phyloP scores from a whole-genome alignment of 2,329 filamentous ascomycete genomes.

The Aspergillus viridinutans region DNA sequence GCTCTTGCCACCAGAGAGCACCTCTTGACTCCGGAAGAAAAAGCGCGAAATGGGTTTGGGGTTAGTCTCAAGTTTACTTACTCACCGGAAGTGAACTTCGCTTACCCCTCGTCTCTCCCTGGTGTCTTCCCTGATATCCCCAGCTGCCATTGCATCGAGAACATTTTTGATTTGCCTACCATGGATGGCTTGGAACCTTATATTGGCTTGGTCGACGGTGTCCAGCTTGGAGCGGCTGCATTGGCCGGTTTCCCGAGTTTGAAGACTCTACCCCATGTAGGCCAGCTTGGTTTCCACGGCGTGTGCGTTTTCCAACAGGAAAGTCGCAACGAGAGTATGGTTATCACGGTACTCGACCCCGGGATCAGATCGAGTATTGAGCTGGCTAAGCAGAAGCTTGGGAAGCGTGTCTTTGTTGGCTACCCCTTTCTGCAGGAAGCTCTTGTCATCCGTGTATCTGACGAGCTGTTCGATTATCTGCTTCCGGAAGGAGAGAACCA shows the following conservation, averaged over 20 bases:
- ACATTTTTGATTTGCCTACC: slow-evolving; percentile 90
- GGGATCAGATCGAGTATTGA: slow-evolving; percentile 67
- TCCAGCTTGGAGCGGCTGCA: slow-evolving; percentile 75
- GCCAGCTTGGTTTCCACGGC: slow-evolving; percentile 77
- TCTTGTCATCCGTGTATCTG: slow-evolving; percentile 80
- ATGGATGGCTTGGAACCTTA: slow-evolving; percentile 86
- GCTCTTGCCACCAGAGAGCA: slow-evolving; percentile 85
- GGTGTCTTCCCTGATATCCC: slow-evolving; percentile 87
- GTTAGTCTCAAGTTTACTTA: slow-evolving; percentile 92
- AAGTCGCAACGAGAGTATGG: slow-evolving; percentile 93
- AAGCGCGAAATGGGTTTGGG: slow-evolving; percentile 81
- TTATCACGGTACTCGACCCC: slow-evolving; percentile 75
- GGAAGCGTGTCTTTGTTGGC: slow-evolving; percentile 81
- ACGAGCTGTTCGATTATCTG: slow-evolving; percentile 87
- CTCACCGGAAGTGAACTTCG: slow-evolving; percentile 68
- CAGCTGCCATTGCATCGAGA: slow-evolving; percentile 87
- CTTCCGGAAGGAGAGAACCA: slow-evolving; percentile 63
- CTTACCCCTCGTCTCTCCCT: slow-evolving; percentile 80
- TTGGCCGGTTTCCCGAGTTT: slow-evolving; percentile 90
- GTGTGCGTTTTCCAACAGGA: slow-evolving; percentile 95
- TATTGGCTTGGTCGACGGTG: slow-evolving; percentile 77
- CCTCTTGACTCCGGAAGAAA: slow-evolving; percentile 72
- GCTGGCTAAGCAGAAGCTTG: slow-evolving; percentile 72
- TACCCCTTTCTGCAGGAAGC: slow-evolving; percentile 96
- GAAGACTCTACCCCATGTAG: slow-evolving; percentile 78